phyloP scores from a whole-genome alignment of 192 early-diverging fungal genomes.

The Chytriomyces confervae region DNA sequence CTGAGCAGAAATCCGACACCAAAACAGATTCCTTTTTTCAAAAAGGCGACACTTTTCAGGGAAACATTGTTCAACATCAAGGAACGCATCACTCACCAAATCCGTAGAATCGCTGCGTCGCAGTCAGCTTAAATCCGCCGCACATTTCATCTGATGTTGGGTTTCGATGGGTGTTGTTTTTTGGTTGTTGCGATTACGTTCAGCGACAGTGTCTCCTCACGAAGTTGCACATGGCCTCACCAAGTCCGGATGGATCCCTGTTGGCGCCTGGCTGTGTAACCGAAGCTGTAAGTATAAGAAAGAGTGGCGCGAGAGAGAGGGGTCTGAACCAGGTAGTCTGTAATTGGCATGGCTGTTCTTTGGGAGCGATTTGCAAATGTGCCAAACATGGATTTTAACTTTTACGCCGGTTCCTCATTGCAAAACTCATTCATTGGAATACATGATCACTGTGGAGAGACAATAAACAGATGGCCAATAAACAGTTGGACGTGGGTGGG shows the following conservation, averaged over 20 bases:
- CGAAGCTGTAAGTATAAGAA: not conserved
- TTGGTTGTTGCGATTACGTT: too few relatives aligned
- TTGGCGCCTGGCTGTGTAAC: not conserved
- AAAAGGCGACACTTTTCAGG: not conserved
- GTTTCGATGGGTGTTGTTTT: too few relatives aligned
- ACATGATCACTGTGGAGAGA: too few relatives aligned
- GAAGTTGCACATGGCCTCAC: not conserved
- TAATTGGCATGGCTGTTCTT: slow-evolving; percentile 13
- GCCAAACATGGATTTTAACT: not conserved
- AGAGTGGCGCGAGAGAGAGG: not conserved
- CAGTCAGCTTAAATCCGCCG: slow-evolving; percentile 60
- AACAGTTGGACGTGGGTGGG: too few relatives aligned
- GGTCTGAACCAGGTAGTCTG: slow-evolving; percentile 12
- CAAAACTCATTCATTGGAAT: too few relatives aligned
- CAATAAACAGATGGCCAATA: too few relatives aligned
- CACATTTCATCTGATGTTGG: slow-evolving; percentile 51
- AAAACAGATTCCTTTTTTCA: slow-evolving; percentile 66
- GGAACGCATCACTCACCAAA: slow-evolving; percentile 57
- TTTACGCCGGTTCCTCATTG: too few relatives aligned
- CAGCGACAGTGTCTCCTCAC: too few relatives aligned
- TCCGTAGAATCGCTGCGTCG: slow-evolving; percentile 76
- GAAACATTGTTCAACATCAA: not conserved
- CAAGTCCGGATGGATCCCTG: slow-evolving; percentile 23
- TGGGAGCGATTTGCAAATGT: not conserved
- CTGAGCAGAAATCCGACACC: slow-evolving; percentile 80